Evolutionary conservation across 257 asterid species (phyloP).

Genomic region (Linderniella brevidens): DNA sequence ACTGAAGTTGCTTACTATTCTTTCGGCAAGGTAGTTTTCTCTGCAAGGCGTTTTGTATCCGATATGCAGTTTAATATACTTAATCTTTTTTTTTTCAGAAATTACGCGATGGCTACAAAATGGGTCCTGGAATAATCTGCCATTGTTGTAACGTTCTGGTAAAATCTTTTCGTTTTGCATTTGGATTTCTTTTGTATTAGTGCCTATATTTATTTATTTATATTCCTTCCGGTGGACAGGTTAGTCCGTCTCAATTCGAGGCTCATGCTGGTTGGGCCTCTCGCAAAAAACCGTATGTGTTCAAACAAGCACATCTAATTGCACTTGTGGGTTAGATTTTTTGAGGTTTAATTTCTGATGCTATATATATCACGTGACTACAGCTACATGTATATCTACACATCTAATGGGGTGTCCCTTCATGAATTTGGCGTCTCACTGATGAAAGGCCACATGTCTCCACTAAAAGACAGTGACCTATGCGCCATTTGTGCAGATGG

Average conservation of each 20-base stretch:
- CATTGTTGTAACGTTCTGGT: slow-evolving; percentile 84
- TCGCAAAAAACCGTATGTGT: slow-evolving; percentile 84
- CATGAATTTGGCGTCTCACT: slow-evolving; percentile 81
- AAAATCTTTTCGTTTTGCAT: slow-evolving; percentile 13
- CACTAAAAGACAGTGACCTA: slow-evolving; percentile 66
- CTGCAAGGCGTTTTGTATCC: slow-evolving; percentile 4
- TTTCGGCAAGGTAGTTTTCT: slow-evolving; percentile 65
- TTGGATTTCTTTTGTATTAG: slow-evolving; percentile 9
- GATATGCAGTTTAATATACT: neutral
- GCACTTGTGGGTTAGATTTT: neutral
- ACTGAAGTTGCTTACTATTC: slow-evolving; percentile 85
- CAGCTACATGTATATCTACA: slow-evolving; percentile 92
- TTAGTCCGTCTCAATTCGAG: slow-evolving; percentile 94
- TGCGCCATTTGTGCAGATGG: slow-evolving; percentile 99
- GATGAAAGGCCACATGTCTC: slow-evolving; percentile 58
- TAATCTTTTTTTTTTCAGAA: slow-evolving; percentile 22
- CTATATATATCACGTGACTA: slow-evolving; percentile 15
- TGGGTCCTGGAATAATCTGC: slow-evolving; percentile 78
- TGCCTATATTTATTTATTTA: slow-evolving; percentile 10
- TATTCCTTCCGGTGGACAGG: slow-evolving; percentile 38
- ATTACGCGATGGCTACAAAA: slow-evolving; percentile 82
- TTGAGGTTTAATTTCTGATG: too few species aligned
- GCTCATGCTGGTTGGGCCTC: slow-evolving; percentile 99
- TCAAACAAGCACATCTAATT: neutral
- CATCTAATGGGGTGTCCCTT: slow-evolving; percentile 93